Evolutionary conservation across 306 rosid genomes (phyloP), one percentile per base, ranked within the genome.

Genomic region (Casuarina equisetifolia): DNA sequence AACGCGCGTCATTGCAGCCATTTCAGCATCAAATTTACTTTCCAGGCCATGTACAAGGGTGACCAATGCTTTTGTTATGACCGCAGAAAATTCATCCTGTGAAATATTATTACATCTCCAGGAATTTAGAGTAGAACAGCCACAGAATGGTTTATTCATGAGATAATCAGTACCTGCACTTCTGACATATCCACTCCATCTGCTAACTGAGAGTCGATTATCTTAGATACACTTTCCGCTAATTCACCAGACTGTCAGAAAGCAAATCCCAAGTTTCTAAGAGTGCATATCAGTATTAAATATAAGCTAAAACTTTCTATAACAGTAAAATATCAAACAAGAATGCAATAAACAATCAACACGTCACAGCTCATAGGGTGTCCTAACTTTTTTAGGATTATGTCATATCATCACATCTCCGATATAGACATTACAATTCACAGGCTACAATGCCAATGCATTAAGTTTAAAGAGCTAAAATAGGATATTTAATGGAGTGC

Each of bases 71-170:
- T 83, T 95, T 12, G 99, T 95, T 91, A 92, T 95, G 62, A 95
- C 97, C 11, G 87, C 97, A 3, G 97, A 95, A 90, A 95, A 95
- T 52, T 95, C 99, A 86, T 95, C 99, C 97, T 95, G 89, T 82
- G 86, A 48, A 81, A 78, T 78, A 69, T 20, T 70, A 72, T 43
- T 74, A 51, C 70, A 40, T 64, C 19, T 59, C 79, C 78, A 82
- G 82, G 81, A 67, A 85, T 54, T 54, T 73, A 75, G 70, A 46
- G 32, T 63, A 17, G 76, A 70, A 76, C 42, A 73, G 54, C 9
- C 78, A 54, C 42, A 8, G 42, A 46, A 57, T 9, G 53, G 68
- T 39, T 82, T 58, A 55, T 53, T 57, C 40, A 75, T 69, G 70
- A 74, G 69, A 74, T 72, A 51, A 76, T 62, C 54, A 36, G 73